Evolutionary conservation across 179 eudicot species (phyloP).

Genomic region (Spergularia azorica): DNA sequence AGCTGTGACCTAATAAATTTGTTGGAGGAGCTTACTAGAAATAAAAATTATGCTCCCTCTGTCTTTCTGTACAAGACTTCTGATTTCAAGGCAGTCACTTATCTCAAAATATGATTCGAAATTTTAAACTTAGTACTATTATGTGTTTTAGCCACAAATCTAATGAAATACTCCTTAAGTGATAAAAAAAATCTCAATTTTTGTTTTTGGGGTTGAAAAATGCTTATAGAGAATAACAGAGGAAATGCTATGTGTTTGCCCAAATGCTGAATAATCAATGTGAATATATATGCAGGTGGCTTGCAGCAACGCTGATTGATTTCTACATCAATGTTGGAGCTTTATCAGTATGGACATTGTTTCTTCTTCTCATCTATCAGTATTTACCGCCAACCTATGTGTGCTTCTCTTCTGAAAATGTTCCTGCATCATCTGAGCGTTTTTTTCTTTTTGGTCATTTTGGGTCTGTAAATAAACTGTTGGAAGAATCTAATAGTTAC

Average conservation of each 20-base stretch:
- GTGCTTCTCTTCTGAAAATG: background rate
- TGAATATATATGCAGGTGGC: conserved; percentile 60
- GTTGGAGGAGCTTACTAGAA: too few species aligned
- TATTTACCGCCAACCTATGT: background rate
- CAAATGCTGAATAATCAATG: conserved; percentile 12
- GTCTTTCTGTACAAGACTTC: too few species aligned
- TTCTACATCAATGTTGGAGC: conserved; percentile 69
- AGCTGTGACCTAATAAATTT: too few species aligned
- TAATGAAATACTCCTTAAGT: too few species aligned
- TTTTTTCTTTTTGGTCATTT: background rate
- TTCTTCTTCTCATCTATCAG: conserved; percentile 13
- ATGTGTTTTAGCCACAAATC: too few species aligned
- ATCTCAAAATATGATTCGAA: too few species aligned
- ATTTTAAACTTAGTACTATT: too few species aligned
- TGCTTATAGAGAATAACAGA: background rate
- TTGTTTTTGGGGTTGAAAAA: background rate
- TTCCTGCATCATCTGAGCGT: background rate
- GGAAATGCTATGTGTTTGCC: background rate
- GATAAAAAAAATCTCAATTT: too few species aligned
- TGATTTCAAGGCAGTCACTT: too few species aligned
- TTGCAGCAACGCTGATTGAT: conserved; percentile 74
- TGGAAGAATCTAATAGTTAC: background rate
- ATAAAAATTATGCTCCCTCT: too few species aligned
- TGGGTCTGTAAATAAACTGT: conserved; percentile 1
- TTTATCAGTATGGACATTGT: conserved; percentile 53